Evolutionary conservation across 192 early-diverging fungal species (phyloP).

Genomic region (Allomyces macrogynus): DNA sequence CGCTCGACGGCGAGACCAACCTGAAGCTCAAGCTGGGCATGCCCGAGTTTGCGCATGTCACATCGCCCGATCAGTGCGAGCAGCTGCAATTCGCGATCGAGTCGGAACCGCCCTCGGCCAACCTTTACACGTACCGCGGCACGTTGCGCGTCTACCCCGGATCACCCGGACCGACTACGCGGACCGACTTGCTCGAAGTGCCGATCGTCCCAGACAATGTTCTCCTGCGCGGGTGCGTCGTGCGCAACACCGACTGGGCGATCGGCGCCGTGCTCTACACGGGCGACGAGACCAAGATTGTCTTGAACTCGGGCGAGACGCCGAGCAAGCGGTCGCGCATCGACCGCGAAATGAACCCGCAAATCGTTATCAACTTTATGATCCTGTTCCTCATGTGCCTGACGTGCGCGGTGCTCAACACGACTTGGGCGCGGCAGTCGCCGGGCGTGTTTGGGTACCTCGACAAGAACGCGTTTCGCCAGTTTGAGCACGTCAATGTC

Average conservation of each 20-base stretch:
- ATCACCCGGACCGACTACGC: neutral
- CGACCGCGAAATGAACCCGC: slow-evolving; percentile 49
- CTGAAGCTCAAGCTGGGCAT: slow-evolving; percentile 65
- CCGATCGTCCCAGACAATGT: slow-evolving; percentile 6
- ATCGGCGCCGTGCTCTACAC: slow-evolving; percentile 54
- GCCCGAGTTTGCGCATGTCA: slow-evolving; percentile 33
- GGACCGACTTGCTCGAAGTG: neutral
- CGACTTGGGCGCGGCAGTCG: neutral
- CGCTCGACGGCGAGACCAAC: slow-evolving; percentile 96
- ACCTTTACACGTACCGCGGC: slow-evolving; percentile 72
- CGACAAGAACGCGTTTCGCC: neutral
- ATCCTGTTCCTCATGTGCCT: slow-evolving; percentile 26
- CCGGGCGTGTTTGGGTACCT: neutral
- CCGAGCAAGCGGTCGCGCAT: slow-evolving; percentile 46
- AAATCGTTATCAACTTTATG: slow-evolving; percentile 22
- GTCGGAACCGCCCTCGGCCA: slow-evolving; percentile 68
- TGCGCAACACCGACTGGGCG: slow-evolving; percentile 55
- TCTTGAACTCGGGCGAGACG: slow-evolving; percentile 50
- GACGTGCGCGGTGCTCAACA: slow-evolving; percentile 16
- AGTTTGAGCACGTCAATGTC: neutral
- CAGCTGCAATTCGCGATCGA: slow-evolving; percentile 45
- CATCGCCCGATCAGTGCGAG: slow-evolving; percentile 11
- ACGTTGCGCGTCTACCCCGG: slow-evolving; percentile 26
- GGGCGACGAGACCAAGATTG: slow-evolving; percentile 57
- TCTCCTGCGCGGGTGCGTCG: slow-evolving; percentile 45